These are phyloP conservation scores for Sordariomycetes sp. DNA, from an alignment of 2,329 filamentous ascomycete species.

Conservation along the genomic window DNA sequence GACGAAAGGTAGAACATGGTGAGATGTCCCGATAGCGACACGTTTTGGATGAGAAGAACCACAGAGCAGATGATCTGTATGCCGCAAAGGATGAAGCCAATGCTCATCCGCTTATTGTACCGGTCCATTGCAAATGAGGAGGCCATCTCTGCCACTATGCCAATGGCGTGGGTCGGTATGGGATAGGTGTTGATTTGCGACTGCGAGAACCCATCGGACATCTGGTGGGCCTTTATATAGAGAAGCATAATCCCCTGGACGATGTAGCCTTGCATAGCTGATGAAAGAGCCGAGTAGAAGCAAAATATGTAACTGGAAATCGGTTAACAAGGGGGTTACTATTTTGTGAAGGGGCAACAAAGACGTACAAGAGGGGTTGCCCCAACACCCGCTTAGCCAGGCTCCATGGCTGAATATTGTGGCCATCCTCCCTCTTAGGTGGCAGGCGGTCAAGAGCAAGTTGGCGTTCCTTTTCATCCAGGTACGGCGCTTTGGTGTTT, in stretches of 20 bases:
- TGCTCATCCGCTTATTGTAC: slow-evolving; percentile 8
- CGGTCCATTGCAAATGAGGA: slow-evolving; percentile 11
- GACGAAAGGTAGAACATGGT: slow-evolving; percentile 12
- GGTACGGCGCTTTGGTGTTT: slow-evolving; percentile 14
- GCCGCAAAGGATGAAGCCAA: slow-evolving; percentile 7
- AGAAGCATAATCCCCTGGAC: slow-evolving; percentile 13
- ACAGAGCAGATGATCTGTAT: slow-evolving; percentile 9
- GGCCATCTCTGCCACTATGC: slow-evolving; percentile 12
- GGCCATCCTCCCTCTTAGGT: slow-evolving; percentile 16
- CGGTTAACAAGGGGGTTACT: not conserved
- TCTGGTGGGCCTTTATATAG: slow-evolving; percentile 11
- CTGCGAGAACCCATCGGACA: slow-evolving; percentile 9
- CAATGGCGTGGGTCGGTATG: slow-evolving; percentile 12
- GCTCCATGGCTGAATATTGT: slow-evolving; percentile 16
- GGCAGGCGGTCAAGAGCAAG: slow-evolving; percentile 19
- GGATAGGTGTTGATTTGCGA: slow-evolving; percentile 14
- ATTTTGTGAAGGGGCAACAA: accelerated
- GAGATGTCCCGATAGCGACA: slow-evolving; percentile 10
- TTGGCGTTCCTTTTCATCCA: slow-evolving; percentile 12
- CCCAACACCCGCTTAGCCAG: slow-evolving; percentile 14
- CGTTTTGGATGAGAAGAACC: slow-evolving; percentile 10
- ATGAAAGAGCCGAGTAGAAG: slow-evolving; percentile 17
- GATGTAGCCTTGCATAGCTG: slow-evolving; percentile 8
- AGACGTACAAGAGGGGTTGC: slow-evolving; percentile 14
- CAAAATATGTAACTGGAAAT: slow-evolving; percentile 20